Percentiles rank a stretch among this genome's conserved stretches.
Conservation (phyloP, 2,329 filamentous ascomycete genomes). For the Exophiala sp. region DNA sequence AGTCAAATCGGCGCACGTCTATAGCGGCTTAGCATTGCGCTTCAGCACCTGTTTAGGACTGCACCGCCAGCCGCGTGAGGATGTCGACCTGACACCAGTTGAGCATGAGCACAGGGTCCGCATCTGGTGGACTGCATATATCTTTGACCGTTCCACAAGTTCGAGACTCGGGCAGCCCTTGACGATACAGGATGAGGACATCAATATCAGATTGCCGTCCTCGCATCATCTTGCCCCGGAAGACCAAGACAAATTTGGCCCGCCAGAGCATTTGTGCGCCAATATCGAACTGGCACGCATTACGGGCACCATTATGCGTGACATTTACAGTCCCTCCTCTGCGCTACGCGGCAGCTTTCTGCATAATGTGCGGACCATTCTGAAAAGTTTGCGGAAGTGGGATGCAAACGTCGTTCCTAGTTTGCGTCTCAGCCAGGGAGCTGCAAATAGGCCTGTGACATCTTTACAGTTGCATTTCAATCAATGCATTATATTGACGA, state of each 20-base stretch:
- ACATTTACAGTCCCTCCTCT: constrained; percentile 41
- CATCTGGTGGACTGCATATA: constrained; percentile 52
- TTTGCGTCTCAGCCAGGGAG: constrained; percentile 38
- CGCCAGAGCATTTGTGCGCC: constrained; percentile 21
- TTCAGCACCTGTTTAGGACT: constrained; percentile 1
- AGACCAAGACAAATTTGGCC: constrained; percentile 48
- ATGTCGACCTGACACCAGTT: neutral
- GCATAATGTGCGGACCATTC: constrained; percentile 46
- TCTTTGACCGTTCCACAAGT: constrained; percentile 47
- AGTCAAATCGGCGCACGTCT: constrained; percentile 2
- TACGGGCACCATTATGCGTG: constrained; percentile 43
- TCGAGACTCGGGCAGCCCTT: constrained; percentile 51
- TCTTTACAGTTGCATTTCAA: constrained; percentile 51
- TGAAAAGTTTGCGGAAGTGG: constrained; percentile 46
- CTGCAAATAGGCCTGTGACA: constrained; percentile 30
- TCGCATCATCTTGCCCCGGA: constrained; percentile 37
- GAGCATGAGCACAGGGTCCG: constrained; percentile 4
- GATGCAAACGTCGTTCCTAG: constrained; percentile 44
- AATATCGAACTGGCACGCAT: constrained; percentile 49
- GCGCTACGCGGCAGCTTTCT: constrained; percentile 44
- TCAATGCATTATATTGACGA: constrained; percentile 53
- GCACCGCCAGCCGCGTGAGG: neutral
- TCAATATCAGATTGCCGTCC: constrained; percentile 39
- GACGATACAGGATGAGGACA: constrained; percentile 51
- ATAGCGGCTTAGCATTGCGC: constrained; percentile 2